Conservation (phyloP, 75 land plant genomes). For the Gnetum montanum region DNA sequence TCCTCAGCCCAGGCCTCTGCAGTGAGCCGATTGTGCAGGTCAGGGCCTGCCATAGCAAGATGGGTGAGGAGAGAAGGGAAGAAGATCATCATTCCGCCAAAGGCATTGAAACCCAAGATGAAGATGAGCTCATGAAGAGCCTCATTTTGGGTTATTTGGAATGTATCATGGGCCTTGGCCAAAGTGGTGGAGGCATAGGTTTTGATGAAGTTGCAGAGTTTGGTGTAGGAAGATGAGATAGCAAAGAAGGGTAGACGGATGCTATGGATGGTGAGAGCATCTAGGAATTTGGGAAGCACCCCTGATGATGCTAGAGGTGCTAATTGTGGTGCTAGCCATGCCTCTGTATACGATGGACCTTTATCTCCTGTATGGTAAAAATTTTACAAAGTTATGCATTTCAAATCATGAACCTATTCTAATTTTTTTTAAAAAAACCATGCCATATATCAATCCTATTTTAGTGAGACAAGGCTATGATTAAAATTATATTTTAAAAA, state of each 20-base stretch:
- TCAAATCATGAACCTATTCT: no score
- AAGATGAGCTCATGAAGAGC: conserved; percentile 71
- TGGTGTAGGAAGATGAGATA: conserved; percentile 32
- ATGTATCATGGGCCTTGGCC: conserved; percentile 48
- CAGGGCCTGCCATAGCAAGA: conserved; percentile 32
- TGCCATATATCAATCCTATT: no score
- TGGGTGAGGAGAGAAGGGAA: conserved; percentile 42
- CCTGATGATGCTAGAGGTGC: conserved; percentile 46
- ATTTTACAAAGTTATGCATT: no score
- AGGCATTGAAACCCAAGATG: conserved; percentile 54
- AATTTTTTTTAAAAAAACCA: no score
- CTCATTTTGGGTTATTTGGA: conserved; percentile 46
- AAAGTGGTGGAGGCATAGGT: conserved; percentile 17
- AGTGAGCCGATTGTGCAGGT: conserved; percentile 32
- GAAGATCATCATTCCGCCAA: conserved; percentile 55
- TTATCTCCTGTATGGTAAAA: no score
- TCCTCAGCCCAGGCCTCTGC: conserved; percentile 40
- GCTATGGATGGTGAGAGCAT: conserved; percentile 41
- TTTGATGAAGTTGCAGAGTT: conserved; percentile 26
- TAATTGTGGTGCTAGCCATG: conserved; percentile 15
- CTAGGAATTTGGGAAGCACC: conserved; percentile 37
- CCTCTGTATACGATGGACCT: conserved; percentile 44
- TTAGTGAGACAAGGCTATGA: no score
- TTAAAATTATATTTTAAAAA: no score
- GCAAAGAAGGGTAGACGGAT: conserved; percentile 32